A percentile compares a stretch with the other conserved stretches of the same genome.
These are phyloP conservation scores for Mrakia blollopis DNA, from an alignment of 768 basidiomycete genomes.

Conservation along the genomic window DNA sequence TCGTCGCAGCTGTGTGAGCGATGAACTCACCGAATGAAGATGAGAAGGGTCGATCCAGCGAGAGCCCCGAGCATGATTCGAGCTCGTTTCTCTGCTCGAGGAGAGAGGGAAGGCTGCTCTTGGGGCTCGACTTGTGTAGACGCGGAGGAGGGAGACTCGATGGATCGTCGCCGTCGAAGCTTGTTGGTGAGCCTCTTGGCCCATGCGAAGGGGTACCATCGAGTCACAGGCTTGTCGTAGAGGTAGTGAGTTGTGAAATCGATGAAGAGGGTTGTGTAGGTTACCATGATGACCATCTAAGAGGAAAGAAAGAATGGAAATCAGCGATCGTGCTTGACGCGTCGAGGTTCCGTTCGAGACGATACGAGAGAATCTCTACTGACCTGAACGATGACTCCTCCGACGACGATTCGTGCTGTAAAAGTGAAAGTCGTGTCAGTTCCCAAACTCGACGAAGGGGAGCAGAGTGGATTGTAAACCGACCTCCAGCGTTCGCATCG, in stretches of 20 bases:
- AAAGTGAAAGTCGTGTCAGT: background rate
- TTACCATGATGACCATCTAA: conserved; percentile 19
- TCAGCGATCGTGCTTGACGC: background rate
- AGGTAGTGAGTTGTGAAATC: conserved; percentile 10
- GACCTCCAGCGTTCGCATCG: background rate
- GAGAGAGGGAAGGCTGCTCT: background rate
- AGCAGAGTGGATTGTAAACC: no score
- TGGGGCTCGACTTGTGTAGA: background rate
- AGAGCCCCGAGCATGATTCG: background rate
- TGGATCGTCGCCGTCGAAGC: background rate
- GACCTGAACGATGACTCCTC: background rate
- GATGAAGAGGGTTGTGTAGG: background rate
- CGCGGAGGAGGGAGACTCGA: background rate
- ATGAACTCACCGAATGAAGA: conserved; percentile 13
- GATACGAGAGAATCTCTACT: no score
- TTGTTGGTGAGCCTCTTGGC: no score
- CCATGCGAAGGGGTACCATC: background rate
- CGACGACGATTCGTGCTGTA: background rate
- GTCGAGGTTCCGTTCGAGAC: background rate
- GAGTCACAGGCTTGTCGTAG: background rate
- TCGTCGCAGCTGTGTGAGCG: background rate
- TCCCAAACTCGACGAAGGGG: background rate
- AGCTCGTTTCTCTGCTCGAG: background rate
- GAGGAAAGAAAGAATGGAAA: background rate
- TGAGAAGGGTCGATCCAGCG: background rate